Evolutionary conservation across 805 yeast genomes (phyloP), one percentile per base, ranked within the genome.

Genomic region (Nakazawaea molendinolei): DNA sequence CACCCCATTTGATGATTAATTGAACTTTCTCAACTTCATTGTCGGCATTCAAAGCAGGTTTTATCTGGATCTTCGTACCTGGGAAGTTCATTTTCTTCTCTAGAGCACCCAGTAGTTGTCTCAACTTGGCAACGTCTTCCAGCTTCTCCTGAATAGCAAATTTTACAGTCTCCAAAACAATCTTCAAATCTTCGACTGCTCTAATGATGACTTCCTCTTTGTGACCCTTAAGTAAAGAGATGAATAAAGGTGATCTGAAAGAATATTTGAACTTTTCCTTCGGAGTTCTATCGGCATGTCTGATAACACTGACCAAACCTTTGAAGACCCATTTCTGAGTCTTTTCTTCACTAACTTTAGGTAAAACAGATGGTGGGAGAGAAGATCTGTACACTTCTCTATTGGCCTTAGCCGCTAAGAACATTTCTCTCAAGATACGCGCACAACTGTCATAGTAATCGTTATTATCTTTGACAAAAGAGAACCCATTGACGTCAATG

Each of bases 281-380:
- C 12, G 99, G 99, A 0, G 99, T 92, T 55, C 99, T 75, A 56
- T 92, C 99, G 6, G 97, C 99, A 59, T 92, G 99, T 48, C 99
- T 76, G 37, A 92, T 81, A 20, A 90, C 94, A 13, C 83, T 71
- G 8, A 92, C 95, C 61, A 85, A 65, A 13, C 97, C 97, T 58
- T 92, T 92, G 59, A 92, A 81, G 5, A 85, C 86, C 99, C 99
- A 92, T 60, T 90, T 90, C 55, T 90, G 96, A 45, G 75, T 73
- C 58, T 76, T 76, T 43, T 76, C 81, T 44, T 74, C 77, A 38
- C 58, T 59, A 39, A 44, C 44, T 28, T 55, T 43, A 18, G 40
- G 50, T 25, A 30, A 21, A 23, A 40, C 22, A 23, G 29, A 57
- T 50, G 12, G 48, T 44, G 16, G 64, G 63, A 7, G 63, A 43